These are phyloP conservation scores for Cinchona pubescens DNA, from an alignment of 257 asterid species.

Conservation along the genomic window DNA sequence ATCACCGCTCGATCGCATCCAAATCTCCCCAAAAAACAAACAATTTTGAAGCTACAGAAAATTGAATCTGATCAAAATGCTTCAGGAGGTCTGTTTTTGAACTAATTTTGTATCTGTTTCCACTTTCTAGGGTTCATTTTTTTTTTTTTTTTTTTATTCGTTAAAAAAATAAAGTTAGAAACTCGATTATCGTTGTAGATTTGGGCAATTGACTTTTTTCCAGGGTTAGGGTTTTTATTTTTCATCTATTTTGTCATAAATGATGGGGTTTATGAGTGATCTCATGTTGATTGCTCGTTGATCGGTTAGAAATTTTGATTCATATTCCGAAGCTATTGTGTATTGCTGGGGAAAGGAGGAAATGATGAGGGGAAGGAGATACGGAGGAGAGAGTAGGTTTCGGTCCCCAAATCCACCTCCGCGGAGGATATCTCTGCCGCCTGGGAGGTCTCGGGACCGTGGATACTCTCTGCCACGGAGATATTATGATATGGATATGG, in stretches of 20 bases:
- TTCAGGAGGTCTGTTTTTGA: conserved; percentile 14
- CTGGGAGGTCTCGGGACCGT: conserved; percentile 19
- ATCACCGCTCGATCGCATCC: not conserved
- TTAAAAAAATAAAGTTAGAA: not conserved
- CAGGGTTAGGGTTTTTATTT: not conserved
- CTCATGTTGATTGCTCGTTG: not conserved
- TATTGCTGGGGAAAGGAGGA: not conserved
- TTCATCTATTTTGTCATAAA: not conserved
- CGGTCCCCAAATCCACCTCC: conserved; percentile 35
- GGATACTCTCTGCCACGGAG: conserved; percentile 16
- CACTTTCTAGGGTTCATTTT: not conserved
- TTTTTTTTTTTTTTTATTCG: no score
- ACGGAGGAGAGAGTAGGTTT: conserved; percentile 25
- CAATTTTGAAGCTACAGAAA: not conserved
- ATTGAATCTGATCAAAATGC: not conserved
- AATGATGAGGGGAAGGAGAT: conserved; percentile 44
- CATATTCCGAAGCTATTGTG: not conserved
- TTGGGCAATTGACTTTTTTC: not conserved
- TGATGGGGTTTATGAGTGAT: not conserved
- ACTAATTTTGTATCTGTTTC: not conserved
- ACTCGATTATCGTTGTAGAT: not conserved
- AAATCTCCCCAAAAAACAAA: not conserved
- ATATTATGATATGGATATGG: not conserved
- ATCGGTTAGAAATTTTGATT: not conserved
- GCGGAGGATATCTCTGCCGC: conserved; percentile 18